phyloP scores from a whole-genome alignment of 2,329 filamentous ascomycete genomes.

The Sporothrix globosa region DNA sequence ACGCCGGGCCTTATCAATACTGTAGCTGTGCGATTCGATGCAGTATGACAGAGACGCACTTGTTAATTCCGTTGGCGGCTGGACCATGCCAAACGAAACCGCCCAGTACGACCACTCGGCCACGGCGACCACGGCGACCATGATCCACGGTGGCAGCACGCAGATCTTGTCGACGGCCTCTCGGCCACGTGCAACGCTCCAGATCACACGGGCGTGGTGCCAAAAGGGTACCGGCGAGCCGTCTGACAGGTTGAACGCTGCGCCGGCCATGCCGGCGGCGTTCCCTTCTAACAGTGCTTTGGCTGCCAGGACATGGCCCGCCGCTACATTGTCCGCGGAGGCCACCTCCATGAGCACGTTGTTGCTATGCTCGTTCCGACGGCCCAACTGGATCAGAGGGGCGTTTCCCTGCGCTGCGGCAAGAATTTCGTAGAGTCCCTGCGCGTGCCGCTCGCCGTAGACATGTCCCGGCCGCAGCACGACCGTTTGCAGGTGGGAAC shows the following conservation, averaged over 20 bases:
- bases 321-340: conserved; percentile 40
- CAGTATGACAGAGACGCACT: conserved; percentile 38
- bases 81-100: conserved; percentile 38
- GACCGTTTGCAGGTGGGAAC: conserved; percentile 37
- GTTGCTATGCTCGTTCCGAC: conserved; percentile 34
- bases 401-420: conserved; percentile 31
- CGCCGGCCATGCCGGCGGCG: conserved; percentile 40
- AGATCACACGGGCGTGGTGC: conserved; percentile 39
- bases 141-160: conserved; percentile 40
- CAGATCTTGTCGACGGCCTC: conserved; percentile 29
- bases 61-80: conserved; percentile 38
- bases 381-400: conserved; percentile 37
- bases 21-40: conserved; percentile 36
- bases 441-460: conserved; percentile 44
- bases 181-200: conserved; percentile 36
- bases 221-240: conserved; percentile 37
- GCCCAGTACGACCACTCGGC: conserved; percentile 38
- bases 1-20: conserved; percentile 34
- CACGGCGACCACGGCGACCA: conserved; percentile 32
- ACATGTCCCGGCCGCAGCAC: conserved; percentile 41
- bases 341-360: conserved; percentile 38
- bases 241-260: conserved; percentile 44
- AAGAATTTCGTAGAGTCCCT: conserved; percentile 40
- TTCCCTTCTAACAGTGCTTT: conserved; percentile 38
- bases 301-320: conserved; percentile 40